Evolutionary conservation across 176 grass and related monocot genomes (phyloP), one percentile per base, ranked within the genome.

Genomic region (Triticum monococcum): DNA sequence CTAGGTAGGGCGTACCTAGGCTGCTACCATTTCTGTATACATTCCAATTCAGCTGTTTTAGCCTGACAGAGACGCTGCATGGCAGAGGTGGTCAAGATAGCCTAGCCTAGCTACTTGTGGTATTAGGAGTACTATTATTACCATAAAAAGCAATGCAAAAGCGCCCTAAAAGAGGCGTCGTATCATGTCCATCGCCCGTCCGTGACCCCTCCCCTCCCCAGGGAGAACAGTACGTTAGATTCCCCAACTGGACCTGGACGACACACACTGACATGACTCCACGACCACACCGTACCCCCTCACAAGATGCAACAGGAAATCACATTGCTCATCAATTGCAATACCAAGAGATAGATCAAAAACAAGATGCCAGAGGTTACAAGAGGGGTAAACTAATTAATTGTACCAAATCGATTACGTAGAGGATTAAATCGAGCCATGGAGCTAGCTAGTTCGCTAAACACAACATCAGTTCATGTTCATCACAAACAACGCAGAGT

Each of bases 111-210:
- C 80, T 81, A 89, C 80, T 90, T 89, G 40, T 86, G 89, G 85
- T 86, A 62, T 79, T 68, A 72, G 68, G 17, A 73, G 83, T 68
- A 85, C 78, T 70, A 75, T 78, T 87, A 79, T 73, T 87, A 79
- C 86, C 86, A 93, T 82, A 85, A 91, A 95, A 93, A 95, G 93
- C 84, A 93, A 89, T 30, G 81, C 87, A 87, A 93, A 85, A 93
- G 66, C 73, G 80, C 37, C 83, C 85, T 82, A 40, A 84, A 86
- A 92, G 50, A 64, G 54, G 78, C 68, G 60, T 59, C 32, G 56
- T 66, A 84, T 90, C 76, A 59, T 65, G 62, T 65, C 33, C 22
- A 79, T 79, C 60, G 31, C 28, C 78, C n/a, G 71, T 65, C 68
- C 69, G 60, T 89, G 83, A 82, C 79, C 79, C 72, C 59, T 72